Evolutionary conservation across 768 basidiomycete species (phyloP).

Genomic region (Cyathus striatus): DNA sequence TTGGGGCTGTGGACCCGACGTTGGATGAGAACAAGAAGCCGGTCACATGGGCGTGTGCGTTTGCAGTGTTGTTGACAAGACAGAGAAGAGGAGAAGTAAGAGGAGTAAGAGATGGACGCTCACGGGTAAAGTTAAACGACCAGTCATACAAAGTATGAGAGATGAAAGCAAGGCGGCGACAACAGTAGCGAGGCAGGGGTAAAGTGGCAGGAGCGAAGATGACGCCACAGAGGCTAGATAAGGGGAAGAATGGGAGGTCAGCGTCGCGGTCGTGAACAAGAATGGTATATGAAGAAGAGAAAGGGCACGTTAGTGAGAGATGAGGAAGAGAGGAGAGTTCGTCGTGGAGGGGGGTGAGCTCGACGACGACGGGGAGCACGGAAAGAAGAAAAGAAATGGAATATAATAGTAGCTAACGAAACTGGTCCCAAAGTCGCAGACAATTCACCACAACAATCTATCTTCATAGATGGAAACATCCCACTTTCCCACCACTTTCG

Average conservation of each 20-base stretch:
- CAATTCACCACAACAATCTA: no score
- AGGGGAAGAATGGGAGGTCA: conserved; percentile 35
- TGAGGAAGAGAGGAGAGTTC: conserved; percentile 16
- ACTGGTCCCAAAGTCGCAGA: no score
- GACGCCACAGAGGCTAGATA: conserved; percentile 16
- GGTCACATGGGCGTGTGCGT: no score
- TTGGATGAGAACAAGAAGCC: no score
- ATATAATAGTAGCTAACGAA: not conserved
- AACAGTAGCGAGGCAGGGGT: conserved; percentile 5
- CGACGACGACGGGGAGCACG: conserved; percentile 30
- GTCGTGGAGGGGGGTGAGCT: conserved; percentile 32
- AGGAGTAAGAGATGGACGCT: conserved; percentile 14
- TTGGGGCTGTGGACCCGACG: no score
- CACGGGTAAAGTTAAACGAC: conserved; percentile 27
- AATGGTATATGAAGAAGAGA: conserved; percentile 20
- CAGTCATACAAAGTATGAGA: conserved; percentile 26
- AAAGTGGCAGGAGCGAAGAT: conserved; percentile 8
- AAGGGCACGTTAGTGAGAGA: conserved; percentile 10
- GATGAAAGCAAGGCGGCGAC: conserved; percentile 12
- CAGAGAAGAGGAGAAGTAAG: not conserved
- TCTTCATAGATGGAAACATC: no score
- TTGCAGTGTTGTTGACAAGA: no score
- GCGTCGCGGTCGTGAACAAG: conserved; percentile 40
- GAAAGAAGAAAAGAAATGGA: conserved; percentile 20
- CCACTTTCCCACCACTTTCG: no score